phyloP scores from a whole-genome alignment of 495 filamentous ascomycete species.

The Astrothelium macrocarpum region DNA sequence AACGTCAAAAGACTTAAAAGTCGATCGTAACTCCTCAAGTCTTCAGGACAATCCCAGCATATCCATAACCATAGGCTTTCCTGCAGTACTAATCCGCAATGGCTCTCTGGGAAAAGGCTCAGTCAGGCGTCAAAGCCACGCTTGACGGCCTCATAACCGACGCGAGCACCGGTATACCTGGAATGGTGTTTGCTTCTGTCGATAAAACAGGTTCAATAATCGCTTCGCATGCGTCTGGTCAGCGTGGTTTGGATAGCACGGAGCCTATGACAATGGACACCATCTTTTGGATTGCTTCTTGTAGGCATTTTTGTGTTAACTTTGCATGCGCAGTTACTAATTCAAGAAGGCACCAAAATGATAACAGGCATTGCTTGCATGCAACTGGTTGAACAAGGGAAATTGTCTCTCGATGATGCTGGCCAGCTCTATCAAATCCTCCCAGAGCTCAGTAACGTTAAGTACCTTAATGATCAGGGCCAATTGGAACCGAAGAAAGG shows the following conservation, averaged over 20 bases:
- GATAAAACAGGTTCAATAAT: conserved; percentile 40
- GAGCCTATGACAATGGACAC: conserved; percentile 43
- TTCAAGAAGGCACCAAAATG: conserved; percentile 42
- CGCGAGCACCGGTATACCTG: conserved; percentile 34
- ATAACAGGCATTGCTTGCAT: conserved; percentile 47
- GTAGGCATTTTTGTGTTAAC: conserved; percentile 5
- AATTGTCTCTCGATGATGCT: conserved; percentile 43
- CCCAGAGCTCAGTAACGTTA: conserved; percentile 42
- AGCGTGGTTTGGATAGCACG: conserved; percentile 29
- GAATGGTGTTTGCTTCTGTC: conserved; percentile 40
- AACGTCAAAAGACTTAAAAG: too few relatives aligned
- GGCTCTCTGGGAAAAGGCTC: conserved; percentile 14
- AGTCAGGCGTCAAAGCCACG: conserved; percentile 16
- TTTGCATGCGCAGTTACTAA: not conserved
- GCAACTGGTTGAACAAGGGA: conserved; percentile 52
- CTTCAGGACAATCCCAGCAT: too few relatives aligned
- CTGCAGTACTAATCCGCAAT: not conserved
- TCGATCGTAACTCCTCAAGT: too few relatives aligned
- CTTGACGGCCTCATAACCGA: conserved; percentile 27
- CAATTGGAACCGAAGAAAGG: conserved; percentile 41
- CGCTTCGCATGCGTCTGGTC: conserved; percentile 41
- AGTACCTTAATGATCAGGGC: conserved; percentile 41
- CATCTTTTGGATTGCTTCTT: conserved; percentile 52
- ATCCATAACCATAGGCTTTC: not conserved
- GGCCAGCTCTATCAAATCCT: conserved; percentile 37